These are phyloP conservation scores for Oryza meyeriana DNA, from an alignment of 176 grass and related monocot species.

Conservation along the genomic window DNA sequence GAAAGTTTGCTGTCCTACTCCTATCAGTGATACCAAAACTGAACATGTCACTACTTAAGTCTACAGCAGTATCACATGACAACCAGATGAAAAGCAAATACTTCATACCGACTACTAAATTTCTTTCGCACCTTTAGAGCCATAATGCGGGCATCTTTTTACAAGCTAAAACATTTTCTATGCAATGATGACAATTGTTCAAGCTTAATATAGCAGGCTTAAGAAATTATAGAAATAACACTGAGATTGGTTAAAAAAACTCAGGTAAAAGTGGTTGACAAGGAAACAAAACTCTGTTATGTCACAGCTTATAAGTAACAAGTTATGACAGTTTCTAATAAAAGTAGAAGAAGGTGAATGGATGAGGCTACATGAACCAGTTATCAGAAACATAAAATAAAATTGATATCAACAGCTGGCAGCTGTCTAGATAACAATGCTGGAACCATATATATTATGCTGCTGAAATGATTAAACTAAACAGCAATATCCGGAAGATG, in stretches of 20 bases:
- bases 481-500: constrained; percentile 14
- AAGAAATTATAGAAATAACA: background rate
- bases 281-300: background rate
- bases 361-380: constrained; percentile 2
- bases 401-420: background rate
- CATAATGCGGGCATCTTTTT: background rate
- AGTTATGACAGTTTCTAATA: background rate
- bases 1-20: background rate
- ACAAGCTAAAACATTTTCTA: background rate
- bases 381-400: background rate
- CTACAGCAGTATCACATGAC: background rate
- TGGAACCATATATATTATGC: constrained; percentile 37
- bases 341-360: background rate
- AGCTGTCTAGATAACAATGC: background rate
- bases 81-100: background rate
- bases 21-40: background rate
- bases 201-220: background rate
- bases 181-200: background rate
- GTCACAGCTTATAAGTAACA: background rate
- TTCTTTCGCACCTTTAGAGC: background rate
- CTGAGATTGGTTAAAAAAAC: background rate
- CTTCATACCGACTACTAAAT: background rate
- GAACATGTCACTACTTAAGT: background rate
- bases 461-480: constrained; percentile 36
- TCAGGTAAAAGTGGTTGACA: background rate